Base-by-base conservation (phyloP, 2,329 filamentous ascomycete species). In the Reticulascus tulasneorum region DNA sequence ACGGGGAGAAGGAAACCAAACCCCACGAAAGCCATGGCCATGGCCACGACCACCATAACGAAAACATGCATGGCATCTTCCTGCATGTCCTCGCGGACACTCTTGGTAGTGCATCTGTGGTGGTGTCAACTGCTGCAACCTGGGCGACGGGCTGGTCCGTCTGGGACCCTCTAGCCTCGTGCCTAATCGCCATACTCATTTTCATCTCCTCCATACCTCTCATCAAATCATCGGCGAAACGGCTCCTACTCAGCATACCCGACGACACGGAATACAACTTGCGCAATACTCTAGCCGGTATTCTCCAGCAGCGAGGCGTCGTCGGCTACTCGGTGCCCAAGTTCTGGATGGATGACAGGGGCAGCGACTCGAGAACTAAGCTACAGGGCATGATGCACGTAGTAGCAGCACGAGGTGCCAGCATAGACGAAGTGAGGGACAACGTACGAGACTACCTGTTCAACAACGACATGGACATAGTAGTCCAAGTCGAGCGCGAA, bases 61-160 rank as follows among this genome's bases (percentile, higher is more conserved):
- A 98, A 52, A 98, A 98, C 56, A 96, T 98, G 90, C 67, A 93
- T 50, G 93, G 93, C 10, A 97, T 98, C 47, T 98, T 94, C 61
- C 70, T 98, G 15, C 93, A 98, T 54, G 86, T 98, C 33, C 73
- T 97, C 19, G 93, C 93, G 6, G 93, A 98, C 57, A 94, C 93
- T 0, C 79, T 97, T 20, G 93, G 93, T 18, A 96, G 90, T 36
- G 85, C 90, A 2, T 93, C 93, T 1, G 93, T 98, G 30, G 95
- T 98, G 44, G 79, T 89, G 22, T 96, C 89, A 7, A 98, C 93
- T 0, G 67, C 87, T 1, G 70, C 97, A 16, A 94, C 94, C 1
- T 84, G 94, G 54, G 82, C 87, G 51, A 84, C 86, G 54, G 85
- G 86, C 12, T 97, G 91, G 89, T 77, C 87, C 7, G 88, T 91